Evolutionary conservation across 164 flowering plant species (phyloP).

Genomic region (Pachysandra terminalis): DNA sequence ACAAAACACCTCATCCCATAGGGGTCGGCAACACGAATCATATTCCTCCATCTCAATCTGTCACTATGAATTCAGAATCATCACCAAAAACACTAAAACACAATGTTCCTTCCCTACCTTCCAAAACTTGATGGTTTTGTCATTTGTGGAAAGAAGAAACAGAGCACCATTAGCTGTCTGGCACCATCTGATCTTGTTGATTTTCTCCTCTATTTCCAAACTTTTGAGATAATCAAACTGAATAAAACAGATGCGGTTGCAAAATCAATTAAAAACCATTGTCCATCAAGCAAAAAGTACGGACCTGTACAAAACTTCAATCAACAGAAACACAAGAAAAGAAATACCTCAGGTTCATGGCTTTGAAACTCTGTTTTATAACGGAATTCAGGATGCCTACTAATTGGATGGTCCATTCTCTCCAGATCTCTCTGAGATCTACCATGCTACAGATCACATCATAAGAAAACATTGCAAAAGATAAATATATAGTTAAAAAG

Average conservation of each 20-base stretch:
- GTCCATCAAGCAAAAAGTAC: not conserved
- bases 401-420: not conserved
- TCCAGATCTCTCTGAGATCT: not conserved
- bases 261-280: not conserved
- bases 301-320: too few species aligned
- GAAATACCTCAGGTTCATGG: not conserved
- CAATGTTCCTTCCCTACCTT: slow-evolving; percentile 38
- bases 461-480: not conserved
- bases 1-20: too few species aligned
- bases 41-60: too few species aligned
- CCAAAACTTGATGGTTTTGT: slow-evolving; percentile 52
- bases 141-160: not conserved
- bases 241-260: not conserved
- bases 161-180: not conserved
- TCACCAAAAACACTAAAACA: not conserved
- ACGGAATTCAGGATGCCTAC: not conserved
- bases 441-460: not conserved
- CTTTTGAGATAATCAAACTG: not conserved
- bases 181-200: not conserved
- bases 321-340: not conserved
- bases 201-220: not conserved
- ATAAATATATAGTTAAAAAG: not conserved
- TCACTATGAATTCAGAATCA: too few species aligned
- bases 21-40: too few species aligned
- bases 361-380: not conserved